phyloP scores from a whole-genome alignment of 2,329 filamentous ascomycete genomes.

The Cladorrhinum sp. region DNA sequence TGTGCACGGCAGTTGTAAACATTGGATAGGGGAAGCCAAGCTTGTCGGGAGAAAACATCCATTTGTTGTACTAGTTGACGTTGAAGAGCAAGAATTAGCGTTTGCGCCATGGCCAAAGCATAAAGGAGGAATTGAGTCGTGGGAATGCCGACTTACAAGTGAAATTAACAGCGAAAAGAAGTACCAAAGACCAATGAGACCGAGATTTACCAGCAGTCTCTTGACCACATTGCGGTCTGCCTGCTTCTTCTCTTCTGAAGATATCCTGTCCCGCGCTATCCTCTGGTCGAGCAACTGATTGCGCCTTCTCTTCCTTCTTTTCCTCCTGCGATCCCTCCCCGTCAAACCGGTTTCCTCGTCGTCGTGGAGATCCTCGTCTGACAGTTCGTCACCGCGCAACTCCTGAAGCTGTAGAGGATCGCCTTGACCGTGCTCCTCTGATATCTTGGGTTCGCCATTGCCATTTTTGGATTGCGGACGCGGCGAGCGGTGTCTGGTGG shows the following conservation, averaged over 20 bases:
- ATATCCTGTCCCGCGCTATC: constrained; percentile 59
- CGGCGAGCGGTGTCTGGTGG: constrained; percentile 27
- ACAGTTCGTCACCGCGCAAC: constrained; percentile 50
- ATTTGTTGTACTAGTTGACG: constrained; percentile 88
- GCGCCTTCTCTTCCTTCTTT: constrained; percentile 62
- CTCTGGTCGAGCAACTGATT: constrained; percentile 69
- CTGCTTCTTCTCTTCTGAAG: constrained; percentile 70
- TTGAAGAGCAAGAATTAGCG: constrained; percentile 26
- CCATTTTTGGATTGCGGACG: constrained; percentile 24
- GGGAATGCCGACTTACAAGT: constrained; percentile 58
- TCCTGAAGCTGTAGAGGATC: constrained; percentile 21
- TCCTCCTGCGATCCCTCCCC: constrained; percentile 65
- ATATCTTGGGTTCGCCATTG: constrained; percentile 45
- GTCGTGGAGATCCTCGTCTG: constrained; percentile 72
- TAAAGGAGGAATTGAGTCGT: background rate
- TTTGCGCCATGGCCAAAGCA: background rate
- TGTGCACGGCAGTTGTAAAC: constrained; percentile 92
- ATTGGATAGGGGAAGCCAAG: constrained; percentile 92
- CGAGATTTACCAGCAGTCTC: constrained; percentile 68
- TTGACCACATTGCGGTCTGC: constrained; percentile 72
- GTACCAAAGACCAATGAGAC: constrained; percentile 84
- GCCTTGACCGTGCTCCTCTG: constrained; percentile 39
- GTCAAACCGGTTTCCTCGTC: constrained; percentile 91
- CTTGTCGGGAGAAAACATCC: constrained; percentile 90
- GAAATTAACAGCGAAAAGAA: constrained; percentile 91